Conservation (phyloP, 495 filamentous ascomycete species). For the Xylaria nigripes region DNA sequence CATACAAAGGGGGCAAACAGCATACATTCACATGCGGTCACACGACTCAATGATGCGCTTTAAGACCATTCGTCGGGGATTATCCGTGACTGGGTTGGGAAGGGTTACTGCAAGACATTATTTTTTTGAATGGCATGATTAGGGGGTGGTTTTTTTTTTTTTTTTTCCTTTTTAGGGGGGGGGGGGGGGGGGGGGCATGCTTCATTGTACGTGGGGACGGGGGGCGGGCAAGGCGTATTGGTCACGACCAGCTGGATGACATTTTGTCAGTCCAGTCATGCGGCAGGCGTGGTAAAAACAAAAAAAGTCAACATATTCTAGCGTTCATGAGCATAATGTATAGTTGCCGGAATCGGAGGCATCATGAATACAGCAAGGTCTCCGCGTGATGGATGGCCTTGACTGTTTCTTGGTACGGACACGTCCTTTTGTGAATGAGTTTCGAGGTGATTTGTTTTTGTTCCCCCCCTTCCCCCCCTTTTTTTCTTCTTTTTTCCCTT, state of each 20-base stretch:
- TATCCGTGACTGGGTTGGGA: not conserved
- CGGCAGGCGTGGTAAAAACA: not conserved
- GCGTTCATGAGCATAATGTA: conserved; percentile 1
- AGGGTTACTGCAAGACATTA: too few relatives aligned
- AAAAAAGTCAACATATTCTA: not conserved
- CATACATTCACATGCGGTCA: not conserved
- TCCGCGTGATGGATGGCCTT: not conserved
- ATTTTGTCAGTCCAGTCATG: not conserved
- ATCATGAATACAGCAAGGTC: not conserved
- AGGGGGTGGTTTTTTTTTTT: too few relatives aligned
- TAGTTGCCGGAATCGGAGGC: not conserved
- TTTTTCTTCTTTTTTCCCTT: too few relatives aligned
- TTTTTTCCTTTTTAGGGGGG: too few relatives aligned
- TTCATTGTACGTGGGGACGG: not conserved
- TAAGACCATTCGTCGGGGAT: not conserved
- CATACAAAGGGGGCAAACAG: not conserved
- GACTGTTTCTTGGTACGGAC: too few relatives aligned
- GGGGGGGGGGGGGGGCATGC: too few relatives aligned
- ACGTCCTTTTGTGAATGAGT: too few relatives aligned
- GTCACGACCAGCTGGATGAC: not conserved
- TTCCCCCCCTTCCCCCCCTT: too few relatives aligned
- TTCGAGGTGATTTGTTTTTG: too few relatives aligned
- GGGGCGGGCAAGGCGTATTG: not conserved
- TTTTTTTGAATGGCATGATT: too few relatives aligned
- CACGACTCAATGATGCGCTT: not conserved